Conservation (phyloP, 352 stramenopile genomes). For the Globisporangium parvum region DNA sequence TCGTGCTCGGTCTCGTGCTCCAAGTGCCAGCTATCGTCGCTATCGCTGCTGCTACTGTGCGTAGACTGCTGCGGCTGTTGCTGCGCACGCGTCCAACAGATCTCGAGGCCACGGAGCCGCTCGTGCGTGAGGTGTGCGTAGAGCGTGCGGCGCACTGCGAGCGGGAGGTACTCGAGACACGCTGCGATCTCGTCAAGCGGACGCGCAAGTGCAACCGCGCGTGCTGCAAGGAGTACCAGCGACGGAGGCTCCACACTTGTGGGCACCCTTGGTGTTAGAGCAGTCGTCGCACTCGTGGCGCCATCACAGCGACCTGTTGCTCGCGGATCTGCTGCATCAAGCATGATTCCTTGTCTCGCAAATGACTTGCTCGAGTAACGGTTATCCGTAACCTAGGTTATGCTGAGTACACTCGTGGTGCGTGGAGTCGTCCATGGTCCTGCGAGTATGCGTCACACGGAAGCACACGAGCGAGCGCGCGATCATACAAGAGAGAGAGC, state of each 20-base stretch:
- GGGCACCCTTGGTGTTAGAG: not conserved
- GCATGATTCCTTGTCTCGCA: too few relatives aligned
- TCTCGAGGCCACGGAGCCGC: constrained; percentile 41
- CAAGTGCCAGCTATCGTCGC: constrained; percentile 13
- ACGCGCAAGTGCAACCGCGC: constrained; percentile 20
- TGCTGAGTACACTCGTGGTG: too few relatives aligned
- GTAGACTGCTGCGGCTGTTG: too few relatives aligned
- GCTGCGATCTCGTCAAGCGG: constrained; percentile 31
- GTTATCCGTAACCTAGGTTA: too few relatives aligned
- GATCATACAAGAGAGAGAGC: too few relatives aligned
- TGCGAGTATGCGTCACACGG: too few relatives aligned
- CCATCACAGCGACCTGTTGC: too few relatives aligned
- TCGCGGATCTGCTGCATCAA: not conserved
- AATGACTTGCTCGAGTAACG: too few relatives aligned
- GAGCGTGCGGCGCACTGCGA: constrained; percentile 30
- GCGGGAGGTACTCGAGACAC: constrained; percentile 38
- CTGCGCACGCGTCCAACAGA: constrained; percentile 22
- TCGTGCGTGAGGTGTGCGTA: constrained; percentile 34
- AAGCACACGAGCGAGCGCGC: too few relatives aligned
- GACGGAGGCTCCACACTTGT: not conserved
- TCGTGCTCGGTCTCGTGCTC: constrained; percentile 15
- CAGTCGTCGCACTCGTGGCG: not conserved
- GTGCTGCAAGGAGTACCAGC: constrained; percentile 26
- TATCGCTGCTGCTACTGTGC: constrained; percentile 11
- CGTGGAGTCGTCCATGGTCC: too few relatives aligned